Percentiles rank a stretch among this genome's conserved stretches.
Conservation (phyloP, 2,329 filamentous ascomycete species). For the Ceratocystis diversiconidia region DNA sequence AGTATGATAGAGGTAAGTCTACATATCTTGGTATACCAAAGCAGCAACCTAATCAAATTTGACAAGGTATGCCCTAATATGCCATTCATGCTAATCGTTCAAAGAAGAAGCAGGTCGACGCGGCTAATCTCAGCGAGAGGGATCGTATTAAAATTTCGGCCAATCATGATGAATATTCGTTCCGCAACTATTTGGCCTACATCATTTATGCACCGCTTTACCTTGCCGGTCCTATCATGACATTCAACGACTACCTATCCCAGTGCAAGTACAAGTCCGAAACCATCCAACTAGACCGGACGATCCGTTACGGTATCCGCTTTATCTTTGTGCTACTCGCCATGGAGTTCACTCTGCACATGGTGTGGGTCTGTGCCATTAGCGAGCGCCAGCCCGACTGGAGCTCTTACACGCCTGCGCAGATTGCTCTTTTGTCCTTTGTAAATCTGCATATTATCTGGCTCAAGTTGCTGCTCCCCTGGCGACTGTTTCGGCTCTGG, state of each 20-base stretch:
- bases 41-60: not conserved
- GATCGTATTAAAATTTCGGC: conserved; percentile 73
- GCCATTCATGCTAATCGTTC: conserved; percentile 43
- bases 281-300: conserved; percentile 57
- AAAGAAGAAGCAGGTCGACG: conserved; percentile 97
- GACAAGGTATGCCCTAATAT: not conserved
- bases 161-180: conserved; percentile 53
- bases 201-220: conserved; percentile 86
- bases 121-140: conserved; percentile 69
- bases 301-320: conserved; percentile 66
- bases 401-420: conserved; percentile 69
- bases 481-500: conserved; percentile 99
- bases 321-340: conserved; percentile 66
- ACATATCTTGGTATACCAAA: not conserved
- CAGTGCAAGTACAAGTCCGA: conserved; percentile 62
- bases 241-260: conserved; percentile 94
- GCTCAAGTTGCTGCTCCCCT: conserved; percentile 91
- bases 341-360: conserved; percentile 89
- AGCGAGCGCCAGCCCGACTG: conserved; percentile 67
- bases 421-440: conserved; percentile 80
- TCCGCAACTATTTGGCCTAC: conserved; percentile 82
- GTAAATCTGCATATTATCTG: conserved; percentile 97
- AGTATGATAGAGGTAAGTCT: conserved; percentile 59
- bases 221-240: conserved; percentile 81
- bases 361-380: conserved; percentile 86